phyloP scores from a whole-genome alignment of 2,329 filamentous ascomycete genomes.

The Dryadomyces quercivorus region DNA sequence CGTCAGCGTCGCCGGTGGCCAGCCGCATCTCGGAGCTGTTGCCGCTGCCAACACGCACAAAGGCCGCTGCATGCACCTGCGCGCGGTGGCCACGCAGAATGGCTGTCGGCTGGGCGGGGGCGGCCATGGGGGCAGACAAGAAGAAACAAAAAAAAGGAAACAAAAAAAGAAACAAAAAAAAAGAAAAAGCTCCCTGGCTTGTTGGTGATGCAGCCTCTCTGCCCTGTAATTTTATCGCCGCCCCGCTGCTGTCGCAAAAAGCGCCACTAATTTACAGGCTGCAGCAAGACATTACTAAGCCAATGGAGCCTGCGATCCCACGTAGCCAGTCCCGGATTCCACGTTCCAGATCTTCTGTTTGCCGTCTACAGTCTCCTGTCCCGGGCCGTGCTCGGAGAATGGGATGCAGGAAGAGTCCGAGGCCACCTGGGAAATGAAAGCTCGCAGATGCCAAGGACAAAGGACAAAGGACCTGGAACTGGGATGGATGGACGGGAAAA shows the following conservation, averaged over 20 bases:
- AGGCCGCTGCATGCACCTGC: conserved; percentile 37
- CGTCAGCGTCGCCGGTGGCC: conserved; percentile 78
- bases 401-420: no score
- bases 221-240: neutral
- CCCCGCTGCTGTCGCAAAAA: no score
- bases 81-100: conserved; percentile 78
- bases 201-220: neutral
- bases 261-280: neutral
- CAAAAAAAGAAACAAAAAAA: neutral
- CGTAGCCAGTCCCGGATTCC: no score
- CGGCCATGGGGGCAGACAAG: neutral
- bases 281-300: neutral
- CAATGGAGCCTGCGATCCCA: no score
- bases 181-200: neutral
- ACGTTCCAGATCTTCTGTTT: no score
- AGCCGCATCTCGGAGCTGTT: conserved; percentile 72
- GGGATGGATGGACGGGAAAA: no score
- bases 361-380: no score
- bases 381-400: no score
- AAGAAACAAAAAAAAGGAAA: neutral
- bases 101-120: conserved; percentile 30
- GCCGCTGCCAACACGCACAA: conserved; percentile 32
- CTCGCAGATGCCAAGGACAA: no score
- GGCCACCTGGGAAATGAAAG: no score
- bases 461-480: no score